Base-by-base conservation (phyloP, 768 basidiomycete genomes). In the Mrakia gelida region DNA sequence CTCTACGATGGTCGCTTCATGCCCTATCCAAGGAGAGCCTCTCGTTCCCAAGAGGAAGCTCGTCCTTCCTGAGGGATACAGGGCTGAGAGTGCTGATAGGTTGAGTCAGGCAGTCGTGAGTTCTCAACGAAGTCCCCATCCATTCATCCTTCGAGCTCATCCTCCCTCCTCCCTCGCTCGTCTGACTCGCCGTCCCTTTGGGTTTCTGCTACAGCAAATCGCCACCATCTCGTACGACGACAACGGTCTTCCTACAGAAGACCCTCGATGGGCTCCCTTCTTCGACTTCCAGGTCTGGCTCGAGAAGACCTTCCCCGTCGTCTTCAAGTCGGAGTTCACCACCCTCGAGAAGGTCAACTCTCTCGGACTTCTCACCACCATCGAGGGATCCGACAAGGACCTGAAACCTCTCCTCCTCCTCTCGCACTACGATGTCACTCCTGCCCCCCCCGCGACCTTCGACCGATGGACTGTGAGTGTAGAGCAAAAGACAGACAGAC, bases 341-440 rank as follows among this genome's bases (percentile, higher is more conserved):
- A 77, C 75, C 30, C 49, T 77, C 63, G 79, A 80, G 38, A 54
- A 41, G n/a, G 75, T 80, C 65, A 80, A 80, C 65, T 38, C 70
- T 8, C 76, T 80, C 21, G 79, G 79, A 18, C 32, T 80, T 18
- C 59, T 80, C 34, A 72, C 70, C 41, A 80, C 76, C 3, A 34
- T 80, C 28, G 49, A 77, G 21, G 79, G 79, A 21, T 72, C 71
- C 9, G 79, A 80, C 28, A 38, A 56, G 52, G 21, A n/a, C 32
- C 54, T 80, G 49, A 80, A 80, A 59, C 79, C 79, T 11, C 70
- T 80, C 16, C 30, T 80, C 3, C 72, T 80, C 11, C 54, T 74
- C 81, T 83, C 83, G 0, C 83, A 83, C 77, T 82, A 83, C 75
- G 83, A 84, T 59, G 84, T 83, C 30, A 83, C 82, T 7, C 84